phyloP scores from a whole-genome alignment of 2,329 filamentous ascomycete species.

The Aureobasidium musti region DNA sequence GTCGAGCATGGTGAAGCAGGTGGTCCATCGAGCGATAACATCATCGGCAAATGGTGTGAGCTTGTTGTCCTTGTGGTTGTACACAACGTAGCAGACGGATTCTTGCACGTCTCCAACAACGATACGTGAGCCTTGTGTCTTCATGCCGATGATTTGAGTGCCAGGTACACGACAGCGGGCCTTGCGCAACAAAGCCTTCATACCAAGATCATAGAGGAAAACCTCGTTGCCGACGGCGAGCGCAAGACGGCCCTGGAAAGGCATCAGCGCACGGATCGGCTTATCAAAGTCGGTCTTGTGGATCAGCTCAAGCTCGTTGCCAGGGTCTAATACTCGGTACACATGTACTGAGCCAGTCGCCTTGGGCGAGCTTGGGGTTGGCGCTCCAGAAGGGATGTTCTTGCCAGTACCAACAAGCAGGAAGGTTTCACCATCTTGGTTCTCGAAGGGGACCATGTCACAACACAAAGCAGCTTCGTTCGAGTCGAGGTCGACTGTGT shows the following conservation, averaged over 20 bases:
- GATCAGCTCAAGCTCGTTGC: constrained; percentile 87
- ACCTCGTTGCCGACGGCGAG: constrained; percentile 83
- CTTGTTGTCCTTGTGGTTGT: constrained; percentile 88
- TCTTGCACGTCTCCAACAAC: constrained; percentile 91
- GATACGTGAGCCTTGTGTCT: constrained; percentile 88
- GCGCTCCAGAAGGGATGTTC: constrained; percentile 60
- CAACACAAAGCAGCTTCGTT: constrained; percentile 92
- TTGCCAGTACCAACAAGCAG: constrained; percentile 94
- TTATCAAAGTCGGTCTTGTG: constrained; percentile 94
- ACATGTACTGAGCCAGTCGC: constrained; percentile 78
- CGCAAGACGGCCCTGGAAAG: constrained; percentile 86
- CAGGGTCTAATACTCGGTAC: constrained; percentile 84
- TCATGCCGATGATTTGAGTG: constrained; percentile 77
- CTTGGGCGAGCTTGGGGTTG: constrained; percentile 32
- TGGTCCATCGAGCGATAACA: constrained; percentile 85
- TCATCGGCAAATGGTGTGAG: constrained; percentile 94
- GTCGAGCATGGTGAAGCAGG: constrained; percentile 89
- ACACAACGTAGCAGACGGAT: constrained; percentile 87
- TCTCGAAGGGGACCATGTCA: constrained; percentile 80
- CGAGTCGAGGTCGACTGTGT: constrained; percentile 77
- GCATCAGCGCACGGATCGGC: constrained; percentile 84
- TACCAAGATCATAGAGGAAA: constrained; percentile 87
- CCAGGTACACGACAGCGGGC: constrained; percentile 49
- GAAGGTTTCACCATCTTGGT: constrained; percentile 85
- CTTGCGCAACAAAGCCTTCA: constrained; percentile 90